A percentile compares a stretch with the other conserved stretches of the same genome.
Conservation (phyloP, 495 filamentous ascomycete genomes). For the Pseudotulostoma volvatum region DNA sequence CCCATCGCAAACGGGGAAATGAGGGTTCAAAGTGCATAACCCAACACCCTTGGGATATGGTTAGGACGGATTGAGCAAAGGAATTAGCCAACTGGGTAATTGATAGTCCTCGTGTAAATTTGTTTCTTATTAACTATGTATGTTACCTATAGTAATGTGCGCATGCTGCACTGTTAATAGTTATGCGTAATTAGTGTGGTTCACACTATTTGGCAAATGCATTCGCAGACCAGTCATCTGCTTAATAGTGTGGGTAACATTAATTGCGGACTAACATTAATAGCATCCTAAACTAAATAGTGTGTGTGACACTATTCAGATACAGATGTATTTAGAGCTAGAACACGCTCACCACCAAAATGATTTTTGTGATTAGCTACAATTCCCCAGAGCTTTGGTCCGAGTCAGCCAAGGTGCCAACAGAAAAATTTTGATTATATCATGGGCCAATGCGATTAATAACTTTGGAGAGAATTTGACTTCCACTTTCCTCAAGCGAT, state of each 20-base stretch:
- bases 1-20: no score
- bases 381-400: neutral
- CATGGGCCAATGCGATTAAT: no score
- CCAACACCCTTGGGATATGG: no score
- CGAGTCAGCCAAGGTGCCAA: neutral
- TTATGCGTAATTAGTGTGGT: neutral
- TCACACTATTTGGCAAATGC: neutral
- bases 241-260: neutral
- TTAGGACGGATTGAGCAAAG: no score
- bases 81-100: no score
- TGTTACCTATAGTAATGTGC: no score
- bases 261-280: neutral
- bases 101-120: no score
- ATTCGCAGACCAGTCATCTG: neutral
- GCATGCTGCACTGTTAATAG: neutral
- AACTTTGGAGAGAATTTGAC: no score
- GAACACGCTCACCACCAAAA: neutral
- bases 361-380: neutral
- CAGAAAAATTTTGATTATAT: no score
- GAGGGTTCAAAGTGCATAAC: no score
- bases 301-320: neutral
- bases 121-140: no score
- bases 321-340: neutral
- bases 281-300: neutral
- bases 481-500: no score